Base-by-base conservation (phyloP, 768 basidiomycete species). In the Saitozyma podzolica region DNA sequence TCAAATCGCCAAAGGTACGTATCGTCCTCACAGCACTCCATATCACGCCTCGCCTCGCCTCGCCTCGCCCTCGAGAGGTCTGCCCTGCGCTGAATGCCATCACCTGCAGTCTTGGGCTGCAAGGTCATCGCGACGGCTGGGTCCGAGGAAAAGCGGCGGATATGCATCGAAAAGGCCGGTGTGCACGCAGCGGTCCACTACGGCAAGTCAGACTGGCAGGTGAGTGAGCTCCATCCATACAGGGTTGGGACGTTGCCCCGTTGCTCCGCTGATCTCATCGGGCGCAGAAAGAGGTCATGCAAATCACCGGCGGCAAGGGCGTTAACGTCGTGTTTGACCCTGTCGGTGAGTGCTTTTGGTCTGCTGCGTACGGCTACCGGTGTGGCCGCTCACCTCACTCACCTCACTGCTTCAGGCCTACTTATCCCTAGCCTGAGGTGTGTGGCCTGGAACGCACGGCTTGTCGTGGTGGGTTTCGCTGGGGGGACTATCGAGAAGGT, bases 401-500 rank as follows among this genome's bases (percentile, higher is more conserved):
- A 29, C 29, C 29, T 66, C 51, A 71, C 72, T 2, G 2, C 2
- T 29, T 29, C 29, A 29, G 29, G 72, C 42, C 90, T 92, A 91
- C 76, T 88, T 85, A 52, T 80, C 20, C 77, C 78, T 7, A 69
- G 58, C 10, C 75, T 97, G 60, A 98, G 94, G 76, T 95, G 92
- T 76, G 90, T 93, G 60, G 90, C 89, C 0, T 97, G 94, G 88
- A 93, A 94, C 77, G 92, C 94, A 0, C 85, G 95, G 13, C 88
- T 89, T 0, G 72, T 99, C 10, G 89, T 98, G n/a, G 88, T 99
- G 56, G 96, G 95, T 0, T 98, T 94, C 78, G 91, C 89, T 4
- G 89, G 84, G 8, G 91, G 91, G 4, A 80, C 83, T 11, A 91
- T 95, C 58, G 91, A 93, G 78, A 90, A 91, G 83, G 88, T 89